Evolutionary conservation across 768 basidiomycete genomes (phyloP).

Genomic region (Tylopilus cervinicoccineus): DNA sequence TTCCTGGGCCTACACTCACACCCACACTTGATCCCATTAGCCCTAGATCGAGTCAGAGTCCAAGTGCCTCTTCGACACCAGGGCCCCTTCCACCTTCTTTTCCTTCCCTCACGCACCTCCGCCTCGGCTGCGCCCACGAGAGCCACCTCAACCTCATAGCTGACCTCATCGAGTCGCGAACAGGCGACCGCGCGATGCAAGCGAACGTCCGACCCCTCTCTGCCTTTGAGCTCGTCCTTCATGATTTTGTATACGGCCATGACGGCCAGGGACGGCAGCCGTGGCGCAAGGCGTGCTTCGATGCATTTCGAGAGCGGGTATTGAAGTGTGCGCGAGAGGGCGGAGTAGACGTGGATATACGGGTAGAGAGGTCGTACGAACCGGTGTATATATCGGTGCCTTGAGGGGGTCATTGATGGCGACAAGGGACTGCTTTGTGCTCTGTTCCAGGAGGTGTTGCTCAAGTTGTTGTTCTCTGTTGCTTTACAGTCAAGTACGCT

Average conservation of each 20-base stretch:
- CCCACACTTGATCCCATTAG: background rate
- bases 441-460: background rate
- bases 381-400: slow-evolving; percentile 19
- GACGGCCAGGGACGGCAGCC: slow-evolving; percentile 8
- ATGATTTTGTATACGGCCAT: slow-evolving; percentile 20
- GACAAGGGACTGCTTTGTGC: background rate
- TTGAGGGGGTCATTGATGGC: slow-evolving; percentile 9
- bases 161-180: slow-evolving; percentile 16
- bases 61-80: background rate
- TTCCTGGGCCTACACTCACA: background rate
- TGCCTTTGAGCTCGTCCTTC: slow-evolving; percentile 21
- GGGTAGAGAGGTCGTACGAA: slow-evolving; percentile 25
- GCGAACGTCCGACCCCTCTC: slow-evolving; percentile 11
- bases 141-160: slow-evolving; percentile 13
- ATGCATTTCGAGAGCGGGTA: slow-evolving; percentile 19
- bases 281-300: slow-evolving; percentile 16
- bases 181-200: slow-evolving; percentile 8
- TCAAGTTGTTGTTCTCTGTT: background rate
- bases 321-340: slow-evolving; percentile 19
- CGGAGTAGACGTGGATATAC: slow-evolving; percentile 22
- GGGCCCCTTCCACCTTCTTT: background rate
- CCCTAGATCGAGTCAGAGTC: background rate
- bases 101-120: slow-evolving; percentile 17
- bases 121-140: slow-evolving; percentile 22
- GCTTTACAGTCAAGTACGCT: background rate